Evolutionary conservation across 495 filamentous ascomycete species (phyloP).

Genomic region (Aspergillus saccharolyticus): DNA sequence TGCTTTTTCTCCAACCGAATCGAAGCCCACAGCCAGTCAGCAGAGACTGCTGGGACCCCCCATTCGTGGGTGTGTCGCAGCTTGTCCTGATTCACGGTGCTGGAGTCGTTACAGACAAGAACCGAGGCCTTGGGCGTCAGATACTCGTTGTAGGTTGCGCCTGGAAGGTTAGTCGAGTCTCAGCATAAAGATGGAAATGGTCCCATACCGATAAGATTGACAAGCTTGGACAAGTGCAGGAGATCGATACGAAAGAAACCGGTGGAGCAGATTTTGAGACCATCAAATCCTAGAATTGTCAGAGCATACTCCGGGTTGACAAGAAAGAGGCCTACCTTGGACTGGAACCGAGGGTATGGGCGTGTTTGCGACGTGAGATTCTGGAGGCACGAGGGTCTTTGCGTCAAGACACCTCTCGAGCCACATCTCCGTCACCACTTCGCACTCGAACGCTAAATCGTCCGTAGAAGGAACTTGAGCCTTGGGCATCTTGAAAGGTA

Average conservation of each 20-base stretch:
- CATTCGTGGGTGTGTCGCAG: slow-evolving; percentile 66
- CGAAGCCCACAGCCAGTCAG: slow-evolving; percentile 80
- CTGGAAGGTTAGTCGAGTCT: slow-evolving; percentile 21
- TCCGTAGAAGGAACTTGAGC: slow-evolving; percentile 35
- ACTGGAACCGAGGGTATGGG: slow-evolving; percentile 70
- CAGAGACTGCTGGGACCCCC: slow-evolving; percentile 70
- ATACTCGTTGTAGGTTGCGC: slow-evolving; percentile 69
- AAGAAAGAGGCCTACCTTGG: slow-evolving; percentile 38
- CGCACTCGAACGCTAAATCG: slow-evolving; percentile 40
- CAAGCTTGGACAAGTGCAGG: slow-evolving; percentile 70
- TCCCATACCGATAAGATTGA: slow-evolving; percentile 62
- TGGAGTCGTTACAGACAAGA: slow-evolving; percentile 58
- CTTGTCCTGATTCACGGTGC: slow-evolving; percentile 65
- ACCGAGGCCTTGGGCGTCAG: slow-evolving; percentile 62
- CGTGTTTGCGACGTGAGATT: slow-evolving; percentile 63
- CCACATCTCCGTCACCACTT: slow-evolving; percentile 84
- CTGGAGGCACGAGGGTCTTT: slow-evolving; percentile 64
- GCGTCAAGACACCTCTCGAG: slow-evolving; percentile 79
- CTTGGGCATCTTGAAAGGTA: slow-evolving; percentile 46
- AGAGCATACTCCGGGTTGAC: slow-evolving; percentile 8
- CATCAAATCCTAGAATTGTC: slow-evolving; percentile 50
- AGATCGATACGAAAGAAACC: slow-evolving; percentile 81
- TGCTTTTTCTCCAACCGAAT: slow-evolving; percentile 54
- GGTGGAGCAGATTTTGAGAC: slow-evolving; percentile 69
- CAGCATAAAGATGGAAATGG: neutral